Conservation (phyloP, 495 filamentous ascomycete genomes). For the Hypoxylon rickii region DNA sequence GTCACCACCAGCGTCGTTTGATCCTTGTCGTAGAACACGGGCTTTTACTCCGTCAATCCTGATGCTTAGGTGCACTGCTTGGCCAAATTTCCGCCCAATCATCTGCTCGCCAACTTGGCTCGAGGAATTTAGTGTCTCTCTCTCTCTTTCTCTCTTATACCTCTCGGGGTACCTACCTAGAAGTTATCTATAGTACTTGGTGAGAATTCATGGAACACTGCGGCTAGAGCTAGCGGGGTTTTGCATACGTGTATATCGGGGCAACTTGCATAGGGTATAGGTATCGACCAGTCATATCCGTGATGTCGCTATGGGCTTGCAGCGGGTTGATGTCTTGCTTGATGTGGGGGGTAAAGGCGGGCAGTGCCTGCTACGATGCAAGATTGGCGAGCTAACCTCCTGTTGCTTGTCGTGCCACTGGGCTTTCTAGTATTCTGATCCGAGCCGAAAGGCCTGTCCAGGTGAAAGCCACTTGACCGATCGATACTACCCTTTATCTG, state of each 20-base stretch:
- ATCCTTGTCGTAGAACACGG: no score
- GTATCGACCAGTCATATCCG: constrained; percentile 10
- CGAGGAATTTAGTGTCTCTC: no score
- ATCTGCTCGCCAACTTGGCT: no score
- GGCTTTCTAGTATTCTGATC: constrained; percentile 22
- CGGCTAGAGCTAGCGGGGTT: constrained; percentile 13
- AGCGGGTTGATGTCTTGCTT: constrained; percentile 18
- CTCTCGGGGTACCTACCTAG: no score
- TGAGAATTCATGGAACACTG: constrained; percentile 2
- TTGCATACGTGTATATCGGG: constrained; percentile 21
- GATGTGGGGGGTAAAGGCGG: constrained; percentile 21
- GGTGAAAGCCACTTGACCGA: constrained; percentile 18
- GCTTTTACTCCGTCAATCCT: no score
- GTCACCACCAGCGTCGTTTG: no score
- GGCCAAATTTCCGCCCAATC: no score
- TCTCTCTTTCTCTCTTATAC: no score
- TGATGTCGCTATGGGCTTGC: constrained; percentile 5
- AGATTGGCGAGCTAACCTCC: constrained; percentile 23
- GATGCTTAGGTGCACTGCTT: no score
- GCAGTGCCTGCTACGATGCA: constrained; percentile 8
- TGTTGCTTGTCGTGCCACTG: constrained; percentile 14
- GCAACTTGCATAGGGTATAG: constrained; percentile 13
- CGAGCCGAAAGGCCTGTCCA: constrained; percentile 11
- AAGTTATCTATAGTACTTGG: no score
- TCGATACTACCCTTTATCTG: constrained; percentile 34